These are phyloP conservation scores for Endothia cerciana DNA, from an alignment of 2,329 filamentous ascomycete species.

Conservation along the genomic window DNA sequence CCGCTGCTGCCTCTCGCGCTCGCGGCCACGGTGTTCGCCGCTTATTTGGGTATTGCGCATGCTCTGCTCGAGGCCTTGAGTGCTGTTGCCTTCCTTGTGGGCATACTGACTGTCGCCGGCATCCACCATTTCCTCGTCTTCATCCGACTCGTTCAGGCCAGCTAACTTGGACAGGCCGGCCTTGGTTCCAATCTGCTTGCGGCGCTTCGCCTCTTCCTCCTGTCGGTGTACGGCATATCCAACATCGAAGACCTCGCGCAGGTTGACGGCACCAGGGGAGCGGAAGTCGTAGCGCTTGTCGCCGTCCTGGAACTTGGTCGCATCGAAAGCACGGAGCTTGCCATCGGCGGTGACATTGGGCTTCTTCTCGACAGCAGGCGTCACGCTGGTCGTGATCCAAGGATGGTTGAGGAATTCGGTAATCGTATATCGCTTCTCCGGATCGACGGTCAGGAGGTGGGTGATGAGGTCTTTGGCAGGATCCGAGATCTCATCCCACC, in stretches of 20 bases:
- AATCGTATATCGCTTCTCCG: constrained; percentile 93
- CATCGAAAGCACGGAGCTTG: constrained; percentile 60
- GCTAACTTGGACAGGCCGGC: constrained; percentile 59
- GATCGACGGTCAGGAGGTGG: constrained; percentile 91
- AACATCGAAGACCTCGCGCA: constrained; percentile 97
- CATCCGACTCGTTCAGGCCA: constrained; percentile 70
- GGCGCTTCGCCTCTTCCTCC: constrained; percentile 91
- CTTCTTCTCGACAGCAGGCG: constrained; percentile 63
- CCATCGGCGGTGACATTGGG: constrained; percentile 44
- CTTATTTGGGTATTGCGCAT: constrained; percentile 81
- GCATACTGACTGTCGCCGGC: constrained; percentile 42
- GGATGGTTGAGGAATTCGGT: constrained; percentile 91
- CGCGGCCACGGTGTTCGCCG: constrained; percentile 59
- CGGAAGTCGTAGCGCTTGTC: constrained; percentile 87
- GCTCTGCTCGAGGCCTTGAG: constrained; percentile 81
- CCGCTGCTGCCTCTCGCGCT: constrained; percentile 42
- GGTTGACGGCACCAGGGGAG: constrained; percentile 90
- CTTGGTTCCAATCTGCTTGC: constrained; percentile 80
- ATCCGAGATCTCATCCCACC: constrained; percentile 99
- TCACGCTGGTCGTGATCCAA: constrained; percentile 76
- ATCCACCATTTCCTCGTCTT: constrained; percentile 59
- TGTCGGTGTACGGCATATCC: constrained; percentile 97
- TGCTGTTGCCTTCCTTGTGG: constrained; percentile 47
- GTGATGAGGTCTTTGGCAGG: constrained; percentile 92
- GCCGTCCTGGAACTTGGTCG: constrained; percentile 55